phyloP scores from a whole-genome alignment of 2,329 filamentous ascomycete species.

The Microcyclospora pomicola region DNA sequence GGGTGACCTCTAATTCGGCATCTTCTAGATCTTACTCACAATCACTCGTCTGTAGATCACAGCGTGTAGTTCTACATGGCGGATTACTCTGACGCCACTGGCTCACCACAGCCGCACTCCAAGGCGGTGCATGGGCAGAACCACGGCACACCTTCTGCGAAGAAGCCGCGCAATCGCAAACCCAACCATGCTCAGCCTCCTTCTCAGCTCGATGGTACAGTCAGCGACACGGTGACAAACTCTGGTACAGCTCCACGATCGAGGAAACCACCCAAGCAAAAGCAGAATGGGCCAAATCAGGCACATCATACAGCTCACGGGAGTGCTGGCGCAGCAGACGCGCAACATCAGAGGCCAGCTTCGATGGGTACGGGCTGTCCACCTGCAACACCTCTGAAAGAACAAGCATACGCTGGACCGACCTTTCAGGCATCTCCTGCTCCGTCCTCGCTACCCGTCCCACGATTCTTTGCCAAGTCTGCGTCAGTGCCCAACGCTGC shows the following conservation, averaged over 20 bases:
- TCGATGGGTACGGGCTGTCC: slow-evolving; percentile 31
- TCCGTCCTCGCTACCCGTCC: slow-evolving; percentile 76
- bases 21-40: no score
- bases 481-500: slow-evolving; percentile 46
- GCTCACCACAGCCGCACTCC: background rate
- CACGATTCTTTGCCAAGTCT: slow-evolving; percentile 72
- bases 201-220: slow-evolving; percentile 10
- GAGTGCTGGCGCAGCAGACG: no score
- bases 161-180: slow-evolving; percentile 4
- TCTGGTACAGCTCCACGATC: slow-evolving; percentile 10
- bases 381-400: slow-evolving; percentile 31
- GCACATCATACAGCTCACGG: no score
- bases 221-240: slow-evolving; percentile 15
- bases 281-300: slow-evolving; percentile 8
- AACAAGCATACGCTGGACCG: slow-evolving; percentile 67
- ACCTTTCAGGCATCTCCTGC: slow-evolving; percentile 93
- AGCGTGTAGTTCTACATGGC: no score
- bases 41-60: no score
- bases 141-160: background rate
- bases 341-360: slow-evolving; percentile 19
- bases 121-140: background rate
- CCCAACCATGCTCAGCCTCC: slow-evolving; percentile 8
- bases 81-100: background rate
- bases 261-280: slow-evolving; percentile 11
- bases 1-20: no score